These are phyloP conservation scores for Ogataea pignaliae DNA, from an alignment of 805 yeast species.

Conservation along the genomic window DNA sequence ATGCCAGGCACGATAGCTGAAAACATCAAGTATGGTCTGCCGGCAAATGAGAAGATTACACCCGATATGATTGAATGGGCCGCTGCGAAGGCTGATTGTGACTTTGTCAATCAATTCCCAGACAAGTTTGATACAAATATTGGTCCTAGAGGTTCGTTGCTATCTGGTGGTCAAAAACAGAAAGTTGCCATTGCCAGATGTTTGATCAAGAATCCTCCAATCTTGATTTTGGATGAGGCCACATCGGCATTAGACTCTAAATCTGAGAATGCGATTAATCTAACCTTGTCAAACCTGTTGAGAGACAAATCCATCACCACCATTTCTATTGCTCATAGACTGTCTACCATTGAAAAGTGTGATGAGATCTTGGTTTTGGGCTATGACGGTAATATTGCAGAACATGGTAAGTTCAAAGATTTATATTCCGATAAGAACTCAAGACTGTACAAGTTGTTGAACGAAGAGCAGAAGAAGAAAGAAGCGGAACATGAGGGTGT, in stretches of 20 bases:
- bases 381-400: slow-evolving; percentile 70
- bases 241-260: slow-evolving; percentile 91
- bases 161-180: slow-evolving; percentile 78
- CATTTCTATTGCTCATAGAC: slow-evolving; percentile 87
- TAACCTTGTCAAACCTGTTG: slow-evolving; percentile 57
- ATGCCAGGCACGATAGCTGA: slow-evolving; percentile 85
- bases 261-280: slow-evolving; percentile 80
- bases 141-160: slow-evolving; percentile 67
- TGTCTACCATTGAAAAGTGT: slow-evolving; percentile 81
- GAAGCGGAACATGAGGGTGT: too few species aligned
- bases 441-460: slow-evolving; percentile 29
- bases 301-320: slow-evolving; percentile 61
- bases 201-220: slow-evolving; percentile 58
- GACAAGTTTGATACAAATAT: slow-evolving; percentile 76
- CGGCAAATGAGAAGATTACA: slow-evolving; percentile 45
- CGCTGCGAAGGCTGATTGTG: slow-evolving; percentile 68
- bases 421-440: slow-evolving; percentile 41
- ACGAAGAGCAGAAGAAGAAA: slow-evolving; percentile 12
- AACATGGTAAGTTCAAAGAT: slow-evolving; percentile 64
- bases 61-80: slow-evolving; percentile 63
- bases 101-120: slow-evolving; percentile 72
- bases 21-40: slow-evolving; percentile 74
- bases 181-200: slow-evolving; percentile 75
- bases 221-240: slow-evolving; percentile 71
- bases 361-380: slow-evolving; percentile 80